Evolutionary conservation across 768 basidiomycete genomes (phyloP).

Genomic region (Mycena galopus): DNA sequence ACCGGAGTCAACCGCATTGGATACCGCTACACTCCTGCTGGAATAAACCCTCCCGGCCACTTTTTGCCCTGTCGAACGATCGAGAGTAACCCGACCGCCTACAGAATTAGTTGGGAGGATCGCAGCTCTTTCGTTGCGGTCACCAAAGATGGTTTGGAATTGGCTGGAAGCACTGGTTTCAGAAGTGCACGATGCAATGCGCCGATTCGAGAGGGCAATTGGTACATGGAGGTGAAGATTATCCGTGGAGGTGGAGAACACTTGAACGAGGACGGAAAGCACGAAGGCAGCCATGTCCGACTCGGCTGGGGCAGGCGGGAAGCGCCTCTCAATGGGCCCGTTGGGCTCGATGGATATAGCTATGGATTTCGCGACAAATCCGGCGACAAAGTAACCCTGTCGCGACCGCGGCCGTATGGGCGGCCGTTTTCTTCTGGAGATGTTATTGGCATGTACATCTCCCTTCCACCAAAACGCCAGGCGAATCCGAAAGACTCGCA

Average conservation of each 20-base stretch:
- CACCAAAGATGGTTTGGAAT: slow-evolving; percentile 80
- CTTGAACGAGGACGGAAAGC: slow-evolving; percentile 58
- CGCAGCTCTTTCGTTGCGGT: slow-evolving; percentile 85
- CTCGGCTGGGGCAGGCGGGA: slow-evolving; percentile 95
- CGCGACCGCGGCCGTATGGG: slow-evolving; percentile 86
- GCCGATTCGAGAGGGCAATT: slow-evolving; percentile 88
- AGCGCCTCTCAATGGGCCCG: slow-evolving; percentile 93
- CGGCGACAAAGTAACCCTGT: slow-evolving; percentile 91
- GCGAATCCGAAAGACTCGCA: slow-evolving; percentile 72
- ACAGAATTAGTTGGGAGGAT: slow-evolving; percentile 92
- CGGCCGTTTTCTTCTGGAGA: slow-evolving; percentile 82
- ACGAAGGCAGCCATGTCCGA: slow-evolving; percentile 86
- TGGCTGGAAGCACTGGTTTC: slow-evolving; percentile 90
- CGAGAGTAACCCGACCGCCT: slow-evolving; percentile 78
- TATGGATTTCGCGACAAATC: slow-evolving; percentile 93
- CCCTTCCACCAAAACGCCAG: slow-evolving; percentile 77
- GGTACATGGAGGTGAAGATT: slow-evolving; percentile 95
- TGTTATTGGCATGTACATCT: slow-evolving; percentile 94
- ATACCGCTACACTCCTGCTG: slow-evolving; percentile 85
- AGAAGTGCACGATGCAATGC: slow-evolving; percentile 92
- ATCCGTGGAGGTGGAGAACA: slow-evolving; percentile 79
- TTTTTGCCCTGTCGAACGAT: slow-evolving; percentile 81
- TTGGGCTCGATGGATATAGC: slow-evolving; percentile 93
- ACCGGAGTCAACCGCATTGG: slow-evolving; percentile 82
- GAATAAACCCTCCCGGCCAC: slow-evolving; percentile 72